Base-by-base conservation (phyloP, 768 basidiomycete genomes). In the Multifurca ochricompacta region DNA sequence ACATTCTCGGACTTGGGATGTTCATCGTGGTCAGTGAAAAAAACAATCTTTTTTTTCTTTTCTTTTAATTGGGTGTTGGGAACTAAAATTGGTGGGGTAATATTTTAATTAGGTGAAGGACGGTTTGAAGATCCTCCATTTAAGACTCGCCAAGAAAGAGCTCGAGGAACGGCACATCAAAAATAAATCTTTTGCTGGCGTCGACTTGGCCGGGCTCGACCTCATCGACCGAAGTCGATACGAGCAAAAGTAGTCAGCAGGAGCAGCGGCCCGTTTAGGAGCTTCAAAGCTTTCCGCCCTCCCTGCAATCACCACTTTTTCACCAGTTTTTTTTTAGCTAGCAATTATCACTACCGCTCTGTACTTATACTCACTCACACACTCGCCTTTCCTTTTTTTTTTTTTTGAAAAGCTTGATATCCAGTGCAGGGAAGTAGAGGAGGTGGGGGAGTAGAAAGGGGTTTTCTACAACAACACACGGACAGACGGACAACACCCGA, bases 61-160 rank as follows among this genome's bases (percentile, higher is more conserved):
- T 25, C 47, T 25, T 7, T 21, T 21, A 2, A 41, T 10, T 10
- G 7, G 8, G 8, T 18, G 18, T 30, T 40, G 16, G 50, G 31
- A 2, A 6, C 13, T 43, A 18, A 48, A 13, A 16, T 6, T 10
- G 2, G 36, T 39, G n/a, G n/a, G n/a, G n/a, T n/a, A n/a, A n/a
- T 35, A 6, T 28, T 34, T 18, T 11, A 27, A 2, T 6, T 41
- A 87, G 85, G 78, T 74, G 7, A 85, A 82, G 64, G 87, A 89
- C 54, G 81, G 80, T 46, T 39, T 86, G 1, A 76, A 83, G 35
- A 72, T 90, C 0, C 67, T 84, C 4, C 82, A 89, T 61, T 71
- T 87, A 6, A 85, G 78, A 70, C 74, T 89, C 4, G 74, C 80
- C 6, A 85, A 85, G 63, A 81, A 79, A 16, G 87, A 90, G 63